phyloP scores from a whole-genome alignment of 1,284 basidiomycete species.

The Tranzscheliella williamsii region DNA sequence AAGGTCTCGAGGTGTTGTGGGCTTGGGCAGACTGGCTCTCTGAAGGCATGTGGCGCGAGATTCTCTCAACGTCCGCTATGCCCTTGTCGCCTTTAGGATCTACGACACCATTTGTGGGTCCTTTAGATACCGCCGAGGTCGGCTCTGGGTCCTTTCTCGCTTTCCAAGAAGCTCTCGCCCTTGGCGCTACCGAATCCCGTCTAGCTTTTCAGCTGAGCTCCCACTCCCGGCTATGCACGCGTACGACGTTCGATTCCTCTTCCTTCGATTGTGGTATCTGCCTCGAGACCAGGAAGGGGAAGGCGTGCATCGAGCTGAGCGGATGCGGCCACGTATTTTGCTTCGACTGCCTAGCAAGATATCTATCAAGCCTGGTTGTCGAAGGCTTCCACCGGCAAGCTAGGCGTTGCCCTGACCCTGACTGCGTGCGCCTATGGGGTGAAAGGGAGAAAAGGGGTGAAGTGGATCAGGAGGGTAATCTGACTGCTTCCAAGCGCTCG shows the following conservation, averaged over 20 bases:
- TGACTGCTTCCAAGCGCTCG: neutral
- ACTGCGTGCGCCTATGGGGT: conserved; percentile 33
- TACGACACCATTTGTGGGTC: no score
- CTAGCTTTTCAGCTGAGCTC: conserved; percentile 20
- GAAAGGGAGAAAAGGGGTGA: conserved; percentile 29
- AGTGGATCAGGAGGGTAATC: conserved; percentile 28
- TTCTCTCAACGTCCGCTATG: no score
- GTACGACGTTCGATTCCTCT: conserved; percentile 26
- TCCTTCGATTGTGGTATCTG: conserved; percentile 43
- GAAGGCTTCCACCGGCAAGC: conserved; percentile 38
- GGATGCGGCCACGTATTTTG: conserved; percentile 44
- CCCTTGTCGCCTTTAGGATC: conserved; percentile 5
- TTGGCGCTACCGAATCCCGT: conserved; percentile 2
- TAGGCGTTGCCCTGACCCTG: conserved; percentile 35
- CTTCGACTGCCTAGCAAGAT: conserved; percentile 30
- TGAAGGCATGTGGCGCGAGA: conserved; percentile 26
- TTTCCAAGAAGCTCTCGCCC: conserved; percentile 17
- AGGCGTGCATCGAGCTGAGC: conserved; percentile 15
- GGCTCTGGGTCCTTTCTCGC: no score
- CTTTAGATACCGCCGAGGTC: no score
- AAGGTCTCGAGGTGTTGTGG: conserved; percentile 31
- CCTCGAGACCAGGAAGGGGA: conserved; percentile 37
- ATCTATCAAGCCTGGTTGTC: conserved; percentile 31
- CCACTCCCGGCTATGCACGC: conserved; percentile 23
- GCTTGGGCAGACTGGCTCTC: conserved; percentile 24